phyloP scores from a whole-genome alignment of 345 rosid genomes.

The Heritiera littoralis region DNA sequence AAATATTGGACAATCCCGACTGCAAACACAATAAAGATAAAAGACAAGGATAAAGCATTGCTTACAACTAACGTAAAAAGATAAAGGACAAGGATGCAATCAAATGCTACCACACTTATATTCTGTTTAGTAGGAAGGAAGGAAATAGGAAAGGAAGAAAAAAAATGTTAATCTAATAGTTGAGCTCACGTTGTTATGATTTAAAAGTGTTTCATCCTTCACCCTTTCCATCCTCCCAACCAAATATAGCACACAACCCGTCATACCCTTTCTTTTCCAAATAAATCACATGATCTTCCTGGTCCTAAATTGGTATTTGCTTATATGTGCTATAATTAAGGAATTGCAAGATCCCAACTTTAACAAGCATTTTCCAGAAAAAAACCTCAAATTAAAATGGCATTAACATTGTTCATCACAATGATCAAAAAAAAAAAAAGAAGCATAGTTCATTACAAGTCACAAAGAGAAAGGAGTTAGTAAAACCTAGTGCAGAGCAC shows the following conservation, averaged over 20 bases:
- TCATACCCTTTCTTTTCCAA: no score
- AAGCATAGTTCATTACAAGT: background rate
- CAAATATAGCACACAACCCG: no score
- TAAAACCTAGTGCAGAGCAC: conserved; percentile 90
- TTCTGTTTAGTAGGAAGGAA: no score
- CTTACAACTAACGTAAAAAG: conserved; percentile 2
- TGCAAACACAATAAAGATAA: conserved; percentile 29
- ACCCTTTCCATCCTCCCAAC: no score
- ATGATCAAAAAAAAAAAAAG: no score
- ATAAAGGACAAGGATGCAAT: background rate
- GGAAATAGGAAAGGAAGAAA: no score
- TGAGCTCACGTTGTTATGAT: no score
- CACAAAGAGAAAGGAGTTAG: conserved; percentile 13
- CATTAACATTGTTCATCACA: background rate
- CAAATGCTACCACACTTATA: no score
- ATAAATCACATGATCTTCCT: background rate
- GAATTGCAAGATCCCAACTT: background rate
- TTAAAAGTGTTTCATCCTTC: no score
- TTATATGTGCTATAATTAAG: background rate
- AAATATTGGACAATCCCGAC: conserved; percentile 98
- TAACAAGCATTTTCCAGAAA: background rate
- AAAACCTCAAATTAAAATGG: background rate
- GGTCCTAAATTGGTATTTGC: background rate
- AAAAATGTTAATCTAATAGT: no score
- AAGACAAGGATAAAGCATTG: background rate